These are phyloP conservation scores for Mycena sp. DNA, from an alignment of 1,284 basidiomycete genomes.

Conservation along the genomic window DNA sequence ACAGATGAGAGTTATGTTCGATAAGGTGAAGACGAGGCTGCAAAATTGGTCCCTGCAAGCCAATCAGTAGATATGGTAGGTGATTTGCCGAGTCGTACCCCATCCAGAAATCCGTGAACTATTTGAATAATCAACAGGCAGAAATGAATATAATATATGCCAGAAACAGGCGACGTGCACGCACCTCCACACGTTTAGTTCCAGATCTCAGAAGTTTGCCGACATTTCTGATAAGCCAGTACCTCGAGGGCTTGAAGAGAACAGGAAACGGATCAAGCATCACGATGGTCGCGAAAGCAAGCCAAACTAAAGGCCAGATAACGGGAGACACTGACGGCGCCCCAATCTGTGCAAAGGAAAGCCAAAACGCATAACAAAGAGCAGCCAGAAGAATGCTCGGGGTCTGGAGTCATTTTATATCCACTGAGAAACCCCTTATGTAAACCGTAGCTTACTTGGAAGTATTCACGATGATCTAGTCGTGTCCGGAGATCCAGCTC, in stretches of 20 bases:
- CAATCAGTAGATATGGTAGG: no score
- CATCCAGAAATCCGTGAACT: conserved; percentile 88
- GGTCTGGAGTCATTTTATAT: conserved; percentile 55
- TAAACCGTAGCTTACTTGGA: conserved; percentile 63
- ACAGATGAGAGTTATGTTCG: conserved; percentile 76
- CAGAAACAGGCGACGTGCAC: no score
- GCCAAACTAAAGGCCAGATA: conserved; percentile 89
- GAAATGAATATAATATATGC: no score
- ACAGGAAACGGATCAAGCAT: conserved; percentile 85
- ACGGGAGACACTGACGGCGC: conserved; percentile 57
- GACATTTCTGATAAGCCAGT: conserved; percentile 80
- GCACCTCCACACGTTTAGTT: conserved; percentile 76
- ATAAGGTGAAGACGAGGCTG: conserved; percentile 64
- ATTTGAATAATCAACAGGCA: background rate
- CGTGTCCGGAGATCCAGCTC: conserved; percentile 82
- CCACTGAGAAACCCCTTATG: background rate
- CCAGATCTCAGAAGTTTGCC: conserved; percentile 78
- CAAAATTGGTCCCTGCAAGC: background rate
- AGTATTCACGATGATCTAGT: conserved; percentile 85
- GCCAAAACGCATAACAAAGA: conserved; percentile 85
- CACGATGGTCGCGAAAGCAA: conserved; percentile 68
- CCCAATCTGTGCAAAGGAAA: conserved; percentile 80
- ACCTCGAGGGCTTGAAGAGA: conserved; percentile 71
- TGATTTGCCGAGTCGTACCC: conserved; percentile 68
- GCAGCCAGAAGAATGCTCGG: conserved; percentile 83